Conservation (phyloP, 495 filamentous ascomycete genomes). For the Saxophila tyrrhenica region DNA sequence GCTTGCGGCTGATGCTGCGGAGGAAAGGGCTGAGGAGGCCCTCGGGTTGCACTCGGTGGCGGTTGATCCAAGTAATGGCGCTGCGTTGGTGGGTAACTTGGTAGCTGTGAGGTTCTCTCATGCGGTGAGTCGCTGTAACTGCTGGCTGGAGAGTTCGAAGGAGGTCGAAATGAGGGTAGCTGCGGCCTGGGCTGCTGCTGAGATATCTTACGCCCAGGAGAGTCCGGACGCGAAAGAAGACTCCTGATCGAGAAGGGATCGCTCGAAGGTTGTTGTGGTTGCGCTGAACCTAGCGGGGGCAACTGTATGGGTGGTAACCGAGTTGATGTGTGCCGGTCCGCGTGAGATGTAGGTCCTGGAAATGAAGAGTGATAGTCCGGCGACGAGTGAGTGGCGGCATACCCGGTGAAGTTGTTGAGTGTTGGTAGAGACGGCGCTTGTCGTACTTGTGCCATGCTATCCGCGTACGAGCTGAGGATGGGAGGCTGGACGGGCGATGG, state of each 20-base stretch:
- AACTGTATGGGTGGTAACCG: constrained; percentile 1
- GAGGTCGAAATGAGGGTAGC: background rate
- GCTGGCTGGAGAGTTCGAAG: background rate
- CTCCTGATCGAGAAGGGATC: background rate
- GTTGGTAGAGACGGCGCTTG: constrained; percentile 1
- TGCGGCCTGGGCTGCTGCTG: background rate
- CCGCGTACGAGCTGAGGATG: background rate
- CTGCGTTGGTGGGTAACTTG: background rate
- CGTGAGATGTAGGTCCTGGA: background rate
- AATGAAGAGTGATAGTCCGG: background rate
- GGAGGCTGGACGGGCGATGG: constrained; percentile 14
- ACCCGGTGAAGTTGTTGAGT: background rate
- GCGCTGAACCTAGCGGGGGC: background rate
- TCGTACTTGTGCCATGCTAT: constrained; percentile 6
- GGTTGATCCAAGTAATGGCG: background rate
- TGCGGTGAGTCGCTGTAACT: background rate
- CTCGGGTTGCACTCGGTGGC: background rate
- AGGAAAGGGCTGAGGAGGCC: background rate
- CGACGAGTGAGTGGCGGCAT: background rate
- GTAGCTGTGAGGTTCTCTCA: background rate
- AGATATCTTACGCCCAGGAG: background rate
- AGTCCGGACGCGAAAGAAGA: background rate
- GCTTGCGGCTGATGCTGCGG: background rate
- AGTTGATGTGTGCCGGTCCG: background rate
- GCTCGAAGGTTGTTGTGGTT: background rate